These are phyloP conservation scores for Alternaria viburni DNA, from an alignment of 2,329 filamentous ascomycete species.

Conservation along the genomic window DNA sequence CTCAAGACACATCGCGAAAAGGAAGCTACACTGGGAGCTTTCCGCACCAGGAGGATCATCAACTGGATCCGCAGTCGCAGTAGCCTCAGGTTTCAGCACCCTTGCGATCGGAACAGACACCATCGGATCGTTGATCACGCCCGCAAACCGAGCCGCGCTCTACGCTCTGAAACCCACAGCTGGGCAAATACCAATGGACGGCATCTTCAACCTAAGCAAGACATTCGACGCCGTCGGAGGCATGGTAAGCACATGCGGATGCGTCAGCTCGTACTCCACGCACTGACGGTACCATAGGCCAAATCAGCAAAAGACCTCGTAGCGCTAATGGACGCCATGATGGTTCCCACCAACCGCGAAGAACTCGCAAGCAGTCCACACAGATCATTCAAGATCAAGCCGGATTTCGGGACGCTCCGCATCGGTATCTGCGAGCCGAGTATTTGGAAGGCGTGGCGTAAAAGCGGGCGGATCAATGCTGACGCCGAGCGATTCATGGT, in stretches of 20 bases:
- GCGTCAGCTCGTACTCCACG: not conserved
- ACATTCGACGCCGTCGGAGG: conserved; percentile 45
- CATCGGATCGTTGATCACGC: conserved; percentile 48
- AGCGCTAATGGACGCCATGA: conserved; percentile 38
- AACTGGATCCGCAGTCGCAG: conserved; percentile 48
- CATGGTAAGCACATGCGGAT: conserved; percentile 28
- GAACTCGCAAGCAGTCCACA: conserved; percentile 25
- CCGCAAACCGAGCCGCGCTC: conserved; percentile 48
- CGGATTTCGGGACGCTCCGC: conserved; percentile 39
- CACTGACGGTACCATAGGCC: conserved; percentile 24
- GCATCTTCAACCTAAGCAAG: conserved; percentile 43
- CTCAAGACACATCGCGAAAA: conserved; percentile 46
- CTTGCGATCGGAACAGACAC: conserved; percentile 51
- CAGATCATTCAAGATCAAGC: conserved; percentile 40
- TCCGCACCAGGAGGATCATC: conserved; percentile 47
- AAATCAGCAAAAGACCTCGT: conserved; percentile 47
- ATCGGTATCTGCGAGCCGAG: conserved; percentile 47
- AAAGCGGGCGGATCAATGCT: conserved; percentile 42
- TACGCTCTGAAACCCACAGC: conserved; percentile 50
- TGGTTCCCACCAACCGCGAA: conserved; percentile 41
- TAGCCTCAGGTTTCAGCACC: conserved; percentile 51
- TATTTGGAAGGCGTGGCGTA: conserved; percentile 45
- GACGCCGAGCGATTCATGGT: conserved; percentile 49
- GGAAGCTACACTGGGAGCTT: conserved; percentile 45
- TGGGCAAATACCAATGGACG: conserved; percentile 46